Conservation (phyloP, 257 asterid genomes). For the Ligustrum vulgare region DNA sequence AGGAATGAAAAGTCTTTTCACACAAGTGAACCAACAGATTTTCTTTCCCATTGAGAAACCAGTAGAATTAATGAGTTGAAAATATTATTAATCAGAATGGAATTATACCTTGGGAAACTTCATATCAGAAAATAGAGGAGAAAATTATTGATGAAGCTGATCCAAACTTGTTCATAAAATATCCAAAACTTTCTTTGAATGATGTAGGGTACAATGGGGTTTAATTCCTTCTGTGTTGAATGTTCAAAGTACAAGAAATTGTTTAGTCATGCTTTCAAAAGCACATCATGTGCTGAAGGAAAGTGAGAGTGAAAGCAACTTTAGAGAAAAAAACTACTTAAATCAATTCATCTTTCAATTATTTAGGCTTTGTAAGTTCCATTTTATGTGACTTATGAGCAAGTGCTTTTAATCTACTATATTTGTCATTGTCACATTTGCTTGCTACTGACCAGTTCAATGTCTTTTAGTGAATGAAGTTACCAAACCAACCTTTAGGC, state of each 20-base stretch:
- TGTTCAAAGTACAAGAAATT: conserved; percentile 33
- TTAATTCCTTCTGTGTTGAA: conserved; percentile 1
- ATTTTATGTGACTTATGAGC: conserved; percentile 34
- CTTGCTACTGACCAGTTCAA: conserved; percentile 42
- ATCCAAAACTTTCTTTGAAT: conserved; percentile 32
- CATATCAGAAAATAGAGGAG: too few species aligned
- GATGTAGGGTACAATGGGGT: conserved; percentile 38
- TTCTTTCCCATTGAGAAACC: conserved; percentile 60
- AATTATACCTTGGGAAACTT: conserved; percentile 16
- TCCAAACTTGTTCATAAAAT: conserved; percentile 36
- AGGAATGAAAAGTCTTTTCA: conserved; percentile 61
- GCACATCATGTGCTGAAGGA: conserved; percentile 60
- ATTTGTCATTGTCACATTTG: conserved; percentile 46
- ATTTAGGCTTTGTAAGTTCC: conserved; percentile 32
- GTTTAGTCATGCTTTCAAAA: conserved; percentile 34
- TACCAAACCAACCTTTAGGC: conserved; percentile 4
- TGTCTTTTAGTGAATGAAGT: conserved; percentile 30
- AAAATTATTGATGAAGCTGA: neutral
- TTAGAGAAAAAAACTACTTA: conserved; percentile 23
- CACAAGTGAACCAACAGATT: conserved; percentile 66
- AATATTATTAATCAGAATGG: neutral
- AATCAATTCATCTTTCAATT: conserved; percentile 45
- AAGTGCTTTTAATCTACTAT: conserved; percentile 18
- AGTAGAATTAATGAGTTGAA: conserved; percentile 1
- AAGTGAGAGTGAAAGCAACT: conserved; percentile 56